Evolutionary conservation across 495 filamentous ascomycete species (phyloP), one percentile per base, ranked within the genome.

Genomic region (Trichoderma reesei): DNA sequence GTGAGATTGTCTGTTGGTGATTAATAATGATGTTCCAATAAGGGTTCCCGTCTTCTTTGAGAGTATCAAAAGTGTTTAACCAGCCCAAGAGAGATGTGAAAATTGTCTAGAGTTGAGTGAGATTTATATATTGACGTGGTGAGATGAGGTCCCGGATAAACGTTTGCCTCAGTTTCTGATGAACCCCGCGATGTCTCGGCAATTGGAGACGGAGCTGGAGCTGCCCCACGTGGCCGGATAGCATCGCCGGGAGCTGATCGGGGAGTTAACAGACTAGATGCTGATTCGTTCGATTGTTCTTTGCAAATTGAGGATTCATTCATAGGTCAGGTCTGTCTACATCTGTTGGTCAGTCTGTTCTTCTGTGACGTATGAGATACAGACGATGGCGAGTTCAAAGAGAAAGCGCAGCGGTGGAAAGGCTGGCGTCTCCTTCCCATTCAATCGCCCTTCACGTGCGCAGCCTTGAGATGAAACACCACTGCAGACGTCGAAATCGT

Each of bases 191-290:
- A 56, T 56, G 51, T 56, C 14, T 56, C 51, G 51, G 51, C 51
- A 56, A 56, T 56, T 56, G 31, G 51, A 34, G 51, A 33, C 51
- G 51, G 51, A 56, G 51, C 51, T 56, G 51, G 44, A 56, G 51
- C 51, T 46, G 42, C 51, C 51, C 51, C 51, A 34, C 51, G 26
- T 56, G 26, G 31, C 42, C n/a, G 11, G n/a, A 46, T 11, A 34
- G 20, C 8, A 14, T 31, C 5, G 51, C n/a, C 20, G 46, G n/a
- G 34, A 9, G 14, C 9, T 39, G 38, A 33, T 9, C 48, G 26
- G 51, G 20, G 46, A 54, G 18, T 26, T n/a, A 18, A 48, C 16
- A 16, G 20, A n/a, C 44, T 26, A 26, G 26, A 26, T 26, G 26
- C 26, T 26, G 26, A 26, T 26, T 26, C 26, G 26, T 26, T 26